Base-by-base conservation (phyloP, 176 grass and related monocot species). In the Triticum turgidum region DNA sequence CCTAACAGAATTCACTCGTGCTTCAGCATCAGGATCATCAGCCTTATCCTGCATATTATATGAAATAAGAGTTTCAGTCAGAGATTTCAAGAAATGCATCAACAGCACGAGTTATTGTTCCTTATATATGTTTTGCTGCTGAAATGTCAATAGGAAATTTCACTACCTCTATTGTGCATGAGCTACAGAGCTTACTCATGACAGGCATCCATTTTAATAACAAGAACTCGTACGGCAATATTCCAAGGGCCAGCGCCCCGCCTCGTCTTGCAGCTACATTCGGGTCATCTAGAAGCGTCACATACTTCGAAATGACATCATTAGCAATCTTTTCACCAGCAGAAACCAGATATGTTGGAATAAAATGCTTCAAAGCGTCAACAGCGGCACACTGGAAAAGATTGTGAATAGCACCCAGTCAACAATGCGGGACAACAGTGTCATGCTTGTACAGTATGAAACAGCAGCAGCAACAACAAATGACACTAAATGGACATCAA, bases 261-360 rank as follows among this genome's bases (percentile, higher is more conserved):
- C 96, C 96, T 92, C 96, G 89, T 85, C 96, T 98, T 90, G 96
- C 88, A 89, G 96, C 88, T 17, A 96, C 93, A 95, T 98, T 98
- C 80, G 88, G 82, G 70, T 98, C 88, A 74, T 98, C 96, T 82
- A 98, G 84, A 86, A 98, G 84, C 56, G 77, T 79, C 76, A 96
- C 14, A 78, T 94, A 94, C 81, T 94, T 98, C 67, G 86, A 80
- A 80, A 90, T 49, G 82, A 89, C 80, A 75, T 85, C 84, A 84
- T 86, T 85, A 42, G 79, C 85, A 84, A 74, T 79, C 69, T 94
- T 92, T 87, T 96, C 92, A 71, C 85, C 88, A 78, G 88, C 91
- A 83, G 88, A 90, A 89, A 87, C 88, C 69, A 98, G 86, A 89
- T 98, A 96, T 22, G 90, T 81, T 73, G 90, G 96, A 87, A 98